These are phyloP conservation scores for Kodamaea restingae DNA, from an alignment of 805 yeast genomes.

Conservation along the genomic window DNA sequence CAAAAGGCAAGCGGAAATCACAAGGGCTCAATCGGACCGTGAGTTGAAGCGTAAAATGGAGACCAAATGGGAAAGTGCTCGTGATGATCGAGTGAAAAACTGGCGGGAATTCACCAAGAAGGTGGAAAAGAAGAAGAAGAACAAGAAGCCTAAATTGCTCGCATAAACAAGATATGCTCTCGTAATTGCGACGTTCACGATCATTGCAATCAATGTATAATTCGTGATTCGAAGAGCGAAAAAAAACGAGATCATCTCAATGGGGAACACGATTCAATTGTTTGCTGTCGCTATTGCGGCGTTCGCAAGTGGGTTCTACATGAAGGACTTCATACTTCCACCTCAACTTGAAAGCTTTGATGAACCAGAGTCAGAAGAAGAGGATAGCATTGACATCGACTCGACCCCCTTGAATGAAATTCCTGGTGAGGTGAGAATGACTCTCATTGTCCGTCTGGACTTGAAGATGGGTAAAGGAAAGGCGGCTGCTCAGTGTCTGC, in stretches of 20 bases:
- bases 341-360: conserved; percentile 5
- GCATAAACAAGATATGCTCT: conserved; percentile 21
- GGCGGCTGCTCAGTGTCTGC: conserved; percentile 96
- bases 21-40: conserved; percentile 37
- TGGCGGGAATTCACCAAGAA: conserved; percentile 54
- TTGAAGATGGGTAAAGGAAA: conserved; percentile 92
- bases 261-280: conserved; percentile 18
- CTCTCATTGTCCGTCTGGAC: conserved; percentile 82
- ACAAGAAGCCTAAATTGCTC: conserved; percentile 39
- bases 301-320: conserved; percentile 32
- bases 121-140: conserved; percentile 42
- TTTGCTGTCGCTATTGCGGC: conserved; percentile 33
- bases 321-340: conserved; percentile 19
- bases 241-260: conserved; percentile 1
- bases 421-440: conserved; percentile 83
- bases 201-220: too few relatives aligned
- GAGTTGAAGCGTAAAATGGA: conserved; percentile 41
- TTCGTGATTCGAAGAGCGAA: too few relatives aligned
- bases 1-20: conserved; percentile 19
- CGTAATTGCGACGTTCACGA: background rate
- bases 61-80: conserved; percentile 55
- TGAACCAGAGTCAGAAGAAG: conserved; percentile 31
- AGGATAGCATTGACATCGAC: conserved; percentile 52
- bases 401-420: conserved; percentile 58
- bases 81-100: conserved; percentile 54